Evolutionary conservation across 306 rosid species (phyloP), one percentile per base, ranked within the genome.

Genomic region (Sindora glabra): DNA sequence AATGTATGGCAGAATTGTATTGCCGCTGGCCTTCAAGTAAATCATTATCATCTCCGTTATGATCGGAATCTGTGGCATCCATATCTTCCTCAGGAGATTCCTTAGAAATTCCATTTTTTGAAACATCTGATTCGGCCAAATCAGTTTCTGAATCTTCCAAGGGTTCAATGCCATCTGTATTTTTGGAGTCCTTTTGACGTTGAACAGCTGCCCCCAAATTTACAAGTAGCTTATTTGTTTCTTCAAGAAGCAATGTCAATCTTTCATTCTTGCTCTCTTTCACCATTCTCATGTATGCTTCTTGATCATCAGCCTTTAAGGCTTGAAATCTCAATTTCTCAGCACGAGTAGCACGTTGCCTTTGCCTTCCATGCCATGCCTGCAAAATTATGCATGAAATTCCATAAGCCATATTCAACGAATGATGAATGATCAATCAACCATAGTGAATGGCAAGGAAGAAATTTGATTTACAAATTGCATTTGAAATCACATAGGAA

Each of bases 121-220:
- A 81, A 62, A 78, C 74, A 57, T 85, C 95, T 58, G 81, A 82
- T 66, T 89, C 94, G 0, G 84, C 82, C 25, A 81, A 70, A 67
- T 94, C 95, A 75, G 74, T 81, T 74, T 89, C 97, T 0, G 95
- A 86, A 67, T 86, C 95, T 30, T 89, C 86, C 79, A 84, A 58
- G 67, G 81, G 65, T 61, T 94, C 97, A 26, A 76, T 81, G 45
- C 89, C 99, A 50, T 89, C 97, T 42, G 76, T 58, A 36, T 63
- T 76, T 84, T 94, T 89, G 52, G 69, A 70, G 66, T 94, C 99
- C 80, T 71, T 94, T 77, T 94, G 99, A 56, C 99, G 95, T 75
- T 94, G 97, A 79, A 94, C 99, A 34, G 99, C 99, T 33, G 99
- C 99, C 68, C 99, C 99, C 78, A 94, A 79, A 76, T 94, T 94